Evolutionary conservation across 805 yeast species (phyloP), one percentile per base, ranked within the genome.

Genomic region (Yarrowia porcina): DNA sequence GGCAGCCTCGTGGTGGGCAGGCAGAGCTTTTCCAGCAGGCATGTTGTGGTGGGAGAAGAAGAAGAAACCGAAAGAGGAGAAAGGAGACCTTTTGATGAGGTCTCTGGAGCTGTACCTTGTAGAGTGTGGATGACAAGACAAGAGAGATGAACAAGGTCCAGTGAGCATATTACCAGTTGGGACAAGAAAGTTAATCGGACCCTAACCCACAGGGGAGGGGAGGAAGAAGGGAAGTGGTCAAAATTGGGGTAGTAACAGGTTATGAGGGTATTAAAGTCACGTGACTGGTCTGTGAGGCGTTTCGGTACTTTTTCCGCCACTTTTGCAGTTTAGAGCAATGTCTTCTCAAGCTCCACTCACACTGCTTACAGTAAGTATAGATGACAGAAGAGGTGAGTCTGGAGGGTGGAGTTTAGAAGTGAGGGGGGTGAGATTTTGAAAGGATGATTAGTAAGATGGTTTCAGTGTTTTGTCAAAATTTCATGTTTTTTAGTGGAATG

Each of bases 1-100:
- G 25, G 56, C 60, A 7, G 69, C 69, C 39, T 68, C 69, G 36
- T 69, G 71, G 42, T 69, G 72, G 10, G 70, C 67, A 7, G 71
- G 72, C 28, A 68, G 36, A 65, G 64, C 36, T 61, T 44, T 38
- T 44, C 64, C 56, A 15, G 59, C 25, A n/a, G 59, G 39, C 59
- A 52, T 52, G 33, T 11, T 28, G 33, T 25, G 25, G 18, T 21
- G 35, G 25, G 17, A 7, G n/a, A 25, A 17, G 35, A 12, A 25
- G 15, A 7, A 15, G 41, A 23, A 17, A 23, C 15, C 13, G 44
- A 5, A 36, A 20, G 15, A 11, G 11, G 45, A 11, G 42, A 17
- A 11, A 20, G 39, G 39, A 10, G 15, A n/a, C 36, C n/a, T 12
- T 18, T 7, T 7, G 38, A 7, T 4, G 20, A 18, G 21, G 41